Base-by-base conservation (phyloP, 805 yeast species). In the Suhomyces emberorum region DNA sequence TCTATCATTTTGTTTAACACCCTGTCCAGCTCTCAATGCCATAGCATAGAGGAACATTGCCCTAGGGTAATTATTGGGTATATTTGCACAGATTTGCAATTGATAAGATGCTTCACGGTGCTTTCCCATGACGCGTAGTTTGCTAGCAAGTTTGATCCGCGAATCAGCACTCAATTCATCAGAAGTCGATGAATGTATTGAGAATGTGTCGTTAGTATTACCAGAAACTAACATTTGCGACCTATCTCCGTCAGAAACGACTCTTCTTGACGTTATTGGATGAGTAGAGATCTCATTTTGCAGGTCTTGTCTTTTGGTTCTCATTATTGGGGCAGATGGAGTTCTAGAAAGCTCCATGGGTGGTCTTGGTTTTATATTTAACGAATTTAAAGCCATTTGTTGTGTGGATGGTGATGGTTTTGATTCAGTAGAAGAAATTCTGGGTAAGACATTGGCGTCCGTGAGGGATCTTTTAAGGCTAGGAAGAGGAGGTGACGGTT, bases 31-130 rank as follows among this genome's bases (percentile, higher is more conserved):
- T 33, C 83, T 62, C 16, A 85, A 57, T 0, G 88, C 82, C 44
- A 81, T 55, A 0, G 87, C 86, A 49, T 83, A 84, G 20, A 82
- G 53, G 31, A 78, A 67, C 81, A 77, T 82, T 1, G 88, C 95
- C 33, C 48, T 51, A 1, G 68, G 62, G 29, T 79, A 76, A 42
- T 65, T 68, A 44, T 74, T 69, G 6, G 86, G 84, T n/a, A 65
- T 57, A 37, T 69, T 67, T 4, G 89, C 83, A 1, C 86, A 83
- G 20, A 72, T 65, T 44, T 77, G 79, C 37, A 85, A 61, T 46
- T 80, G 85, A 47, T 79, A 77, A 1, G 88, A 72, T 3, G 88
- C 81, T 48, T 81, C 91, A 30, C 79, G 70, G 24, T 77, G 72
- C 35, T 80, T 74, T 1, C 86, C 87, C 21, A 71, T 57, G 26